phyloP scores from a whole-genome alignment of 495 filamentous ascomycete species.

The Lophiotrema nucula region DNA sequence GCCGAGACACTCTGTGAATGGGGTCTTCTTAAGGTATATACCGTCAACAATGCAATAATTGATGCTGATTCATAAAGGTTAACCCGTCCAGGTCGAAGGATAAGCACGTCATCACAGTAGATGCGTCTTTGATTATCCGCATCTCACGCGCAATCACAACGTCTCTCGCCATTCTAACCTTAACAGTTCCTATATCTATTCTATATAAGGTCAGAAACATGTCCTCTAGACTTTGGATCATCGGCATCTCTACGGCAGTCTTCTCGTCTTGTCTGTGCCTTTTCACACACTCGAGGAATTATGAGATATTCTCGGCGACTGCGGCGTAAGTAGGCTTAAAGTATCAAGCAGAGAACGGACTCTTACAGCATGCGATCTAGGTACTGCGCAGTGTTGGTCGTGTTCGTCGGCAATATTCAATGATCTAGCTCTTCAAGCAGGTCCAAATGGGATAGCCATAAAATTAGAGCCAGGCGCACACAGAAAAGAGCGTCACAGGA shows the following conservation, averaged over 20 bases:
- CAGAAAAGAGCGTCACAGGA: too few species aligned
- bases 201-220: not conserved
- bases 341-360: too few species aligned
- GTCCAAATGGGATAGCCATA: too few species aligned
- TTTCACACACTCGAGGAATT: not conserved
- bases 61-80: not conserved
- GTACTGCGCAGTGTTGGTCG: not conserved
- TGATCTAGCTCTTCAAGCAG: too few species aligned
- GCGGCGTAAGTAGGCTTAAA: too few species aligned
- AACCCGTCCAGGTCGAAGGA: not conserved
- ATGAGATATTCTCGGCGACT: not conserved
- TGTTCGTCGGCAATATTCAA: not conserved
- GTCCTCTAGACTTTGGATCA: not conserved
- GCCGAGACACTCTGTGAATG: not conserved
- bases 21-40: not conserved
- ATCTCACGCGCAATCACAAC: not conserved
- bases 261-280: not conserved
- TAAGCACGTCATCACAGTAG: not conserved
- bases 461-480: too few species aligned
- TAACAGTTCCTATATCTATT: not conserved
- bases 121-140: not conserved
- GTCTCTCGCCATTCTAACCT: not conserved
- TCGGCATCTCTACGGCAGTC: not conserved
- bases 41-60: not conserved
- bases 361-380: too few species aligned